A percentile compares a stretch with the other conserved stretches of the same genome.
phyloP scores from a whole-genome alignment of 768 basidiomycete species.

The Rhizopogon vesiculosus region DNA sequence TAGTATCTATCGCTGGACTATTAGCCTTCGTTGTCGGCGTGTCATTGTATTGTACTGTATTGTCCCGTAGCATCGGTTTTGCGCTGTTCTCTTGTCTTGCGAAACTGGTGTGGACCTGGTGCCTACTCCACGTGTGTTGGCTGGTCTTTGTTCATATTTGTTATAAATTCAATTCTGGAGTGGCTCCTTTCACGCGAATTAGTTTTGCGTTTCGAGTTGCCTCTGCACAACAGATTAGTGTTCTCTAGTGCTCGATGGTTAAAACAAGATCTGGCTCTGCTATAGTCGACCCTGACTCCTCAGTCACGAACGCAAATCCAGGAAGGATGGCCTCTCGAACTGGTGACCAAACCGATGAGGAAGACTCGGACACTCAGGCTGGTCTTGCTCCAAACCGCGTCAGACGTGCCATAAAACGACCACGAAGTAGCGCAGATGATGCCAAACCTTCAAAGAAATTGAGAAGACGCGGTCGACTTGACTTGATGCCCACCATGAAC shows the following conservation, averaged over 20 bases:
- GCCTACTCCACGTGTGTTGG: too few species aligned
- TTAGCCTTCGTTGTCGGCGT: too few species aligned
- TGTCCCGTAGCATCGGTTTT: too few species aligned
- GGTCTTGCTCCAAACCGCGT: neutral
- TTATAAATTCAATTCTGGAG: too few species aligned
- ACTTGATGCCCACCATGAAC: conserved; percentile 27
- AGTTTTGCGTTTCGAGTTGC: too few species aligned
- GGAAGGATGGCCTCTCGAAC: neutral
- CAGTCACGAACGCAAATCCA: neutral
- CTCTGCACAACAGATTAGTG: neutral
- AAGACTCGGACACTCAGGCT: neutral
- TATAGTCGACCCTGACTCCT: neutral
- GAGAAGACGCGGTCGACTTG: neutral
- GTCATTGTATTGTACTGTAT: too few species aligned
- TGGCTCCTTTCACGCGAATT: too few species aligned
- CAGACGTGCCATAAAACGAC: neutral
- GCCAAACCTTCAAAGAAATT: neutral
- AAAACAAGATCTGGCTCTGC: neutral
- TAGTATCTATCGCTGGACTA: too few species aligned
- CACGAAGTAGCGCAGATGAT: neutral
- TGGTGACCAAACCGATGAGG: neutral
- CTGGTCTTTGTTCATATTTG: too few species aligned
- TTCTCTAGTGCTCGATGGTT: neutral
- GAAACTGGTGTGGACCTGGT: too few species aligned
- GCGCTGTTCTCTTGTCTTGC: too few species aligned